Evolutionary conservation across 208 protist species (phyloP).

Genomic region (Trypanosoma vivax): DNA sequence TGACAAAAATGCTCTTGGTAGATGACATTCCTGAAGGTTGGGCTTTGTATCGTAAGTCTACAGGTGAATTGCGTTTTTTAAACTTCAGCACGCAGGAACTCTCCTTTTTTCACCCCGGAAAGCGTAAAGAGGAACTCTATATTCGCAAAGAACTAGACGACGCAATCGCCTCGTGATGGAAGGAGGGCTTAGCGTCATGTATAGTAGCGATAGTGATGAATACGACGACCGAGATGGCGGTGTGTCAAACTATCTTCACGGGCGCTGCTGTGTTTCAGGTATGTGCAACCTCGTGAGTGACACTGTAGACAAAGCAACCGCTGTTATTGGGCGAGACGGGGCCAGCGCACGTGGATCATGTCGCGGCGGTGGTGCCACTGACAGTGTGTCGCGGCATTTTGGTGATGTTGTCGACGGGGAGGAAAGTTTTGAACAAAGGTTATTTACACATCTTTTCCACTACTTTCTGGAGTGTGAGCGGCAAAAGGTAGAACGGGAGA

Average conservation of each 20-base stretch:
- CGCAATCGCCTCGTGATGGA: conserved; percentile 72
- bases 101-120: conserved; percentile 76
- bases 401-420: conserved; percentile 4
- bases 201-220: neutral
- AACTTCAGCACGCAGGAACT: conserved; percentile 88
- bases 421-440: conserved; percentile 16
- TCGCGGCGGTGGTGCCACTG: no score
- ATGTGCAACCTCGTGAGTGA: no score
- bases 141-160: conserved; percentile 62
- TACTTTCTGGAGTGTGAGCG: conserved; percentile 26
- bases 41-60: conserved; percentile 84
- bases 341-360: no score
- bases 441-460: conserved; percentile 19
- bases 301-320: no score
- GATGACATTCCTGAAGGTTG: conserved; percentile 83
- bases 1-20: conserved; percentile 79
- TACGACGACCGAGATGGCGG: neutral
- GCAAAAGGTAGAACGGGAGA: conserved; percentile 16
- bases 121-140: conserved; percentile 46
- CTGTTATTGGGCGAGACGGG: no score
- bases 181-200: conserved; percentile 67
- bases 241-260: no score
- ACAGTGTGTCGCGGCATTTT: neutral
- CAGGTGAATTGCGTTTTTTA: conserved; percentile 83
- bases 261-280: no score